Percentiles rank a stretch among this genome's conserved stretches.
Conservation (phyloP, 345 rosid genomes). For the Salix arbutifolia region DNA sequence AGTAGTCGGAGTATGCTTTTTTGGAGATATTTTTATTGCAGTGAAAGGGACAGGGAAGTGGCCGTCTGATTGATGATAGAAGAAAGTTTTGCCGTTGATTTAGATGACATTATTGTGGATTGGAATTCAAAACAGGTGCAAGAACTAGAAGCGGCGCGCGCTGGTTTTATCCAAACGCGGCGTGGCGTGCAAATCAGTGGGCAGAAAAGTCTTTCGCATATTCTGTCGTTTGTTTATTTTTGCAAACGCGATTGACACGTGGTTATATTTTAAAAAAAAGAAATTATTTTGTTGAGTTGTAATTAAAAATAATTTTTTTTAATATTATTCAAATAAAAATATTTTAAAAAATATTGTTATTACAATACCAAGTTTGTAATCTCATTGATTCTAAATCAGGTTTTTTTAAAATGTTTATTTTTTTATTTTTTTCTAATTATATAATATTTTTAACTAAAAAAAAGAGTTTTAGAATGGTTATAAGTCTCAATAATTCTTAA, state of each 20-base stretch:
- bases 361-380: too few relatives aligned
- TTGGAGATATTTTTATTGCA: not conserved
- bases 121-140: not conserved
- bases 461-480: too few relatives aligned
- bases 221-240: not conserved
- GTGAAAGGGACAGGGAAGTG: not conserved
- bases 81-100: not conserved
- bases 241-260: not conserved
- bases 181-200: not conserved
- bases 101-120: not conserved
- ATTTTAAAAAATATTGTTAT: too few relatives aligned
- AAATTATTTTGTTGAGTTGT: too few relatives aligned
- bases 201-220: not conserved
- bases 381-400: too few relatives aligned
- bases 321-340: too few relatives aligned
- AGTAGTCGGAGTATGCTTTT: not conserved
- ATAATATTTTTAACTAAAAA: too few relatives aligned
- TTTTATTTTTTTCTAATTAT: too few relatives aligned
- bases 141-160: not conserved
- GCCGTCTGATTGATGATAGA: not conserved
- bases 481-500: too few relatives aligned
- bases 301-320: too few relatives aligned
- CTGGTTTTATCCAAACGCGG: not conserved
- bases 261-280: too few relatives aligned
- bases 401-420: too few relatives aligned